These are phyloP conservation scores for Moricandia arvensis DNA, from an alignment of 345 rosid genomes.

Conservation along the genomic window DNA sequence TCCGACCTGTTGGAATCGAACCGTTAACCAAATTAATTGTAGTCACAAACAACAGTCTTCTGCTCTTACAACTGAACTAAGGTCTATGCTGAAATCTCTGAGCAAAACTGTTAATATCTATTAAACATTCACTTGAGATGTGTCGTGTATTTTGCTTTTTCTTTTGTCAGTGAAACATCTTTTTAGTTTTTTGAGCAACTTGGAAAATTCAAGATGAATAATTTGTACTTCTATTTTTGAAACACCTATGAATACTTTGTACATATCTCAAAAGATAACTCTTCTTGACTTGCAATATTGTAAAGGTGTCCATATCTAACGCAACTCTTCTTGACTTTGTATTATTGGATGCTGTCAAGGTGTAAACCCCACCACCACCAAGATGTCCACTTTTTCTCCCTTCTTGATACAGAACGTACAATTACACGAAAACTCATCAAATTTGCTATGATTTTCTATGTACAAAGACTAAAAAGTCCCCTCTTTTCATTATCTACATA, in stretches of 20 bases:
- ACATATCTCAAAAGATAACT: slow-evolving; percentile 3
- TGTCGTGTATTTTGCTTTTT: background rate
- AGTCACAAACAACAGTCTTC: background rate
- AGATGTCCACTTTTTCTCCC: background rate
- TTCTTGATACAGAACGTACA: slow-evolving; percentile 1
- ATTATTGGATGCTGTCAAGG: slow-evolving; percentile 22
- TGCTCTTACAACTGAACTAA: no score
- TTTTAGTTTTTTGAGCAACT: background rate
- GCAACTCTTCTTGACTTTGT: slow-evolving; percentile 5
- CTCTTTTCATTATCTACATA: slow-evolving; percentile 7
- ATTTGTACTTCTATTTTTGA: no score
- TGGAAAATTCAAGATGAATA: slow-evolving; percentile 4
- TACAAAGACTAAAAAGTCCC: background rate
- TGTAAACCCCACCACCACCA: slow-evolving; percentile 17
- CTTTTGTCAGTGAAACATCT: background rate
- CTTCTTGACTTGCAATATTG: slow-evolving; percentile 1
- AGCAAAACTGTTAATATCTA: background rate
- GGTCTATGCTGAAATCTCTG: slow-evolving; percentile 45
- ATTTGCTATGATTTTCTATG: background rate
- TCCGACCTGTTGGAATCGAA: slow-evolving; percentile 38
- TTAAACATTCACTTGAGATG: background rate
- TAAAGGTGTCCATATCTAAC: background rate
- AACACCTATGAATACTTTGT: background rate
- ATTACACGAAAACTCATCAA: background rate
- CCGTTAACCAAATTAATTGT: slow-evolving; percentile 17